These are phyloP conservation scores for Neonectria ditissima DNA, from an alignment of 2,329 filamentous ascomycete genomes.

Conservation along the genomic window DNA sequence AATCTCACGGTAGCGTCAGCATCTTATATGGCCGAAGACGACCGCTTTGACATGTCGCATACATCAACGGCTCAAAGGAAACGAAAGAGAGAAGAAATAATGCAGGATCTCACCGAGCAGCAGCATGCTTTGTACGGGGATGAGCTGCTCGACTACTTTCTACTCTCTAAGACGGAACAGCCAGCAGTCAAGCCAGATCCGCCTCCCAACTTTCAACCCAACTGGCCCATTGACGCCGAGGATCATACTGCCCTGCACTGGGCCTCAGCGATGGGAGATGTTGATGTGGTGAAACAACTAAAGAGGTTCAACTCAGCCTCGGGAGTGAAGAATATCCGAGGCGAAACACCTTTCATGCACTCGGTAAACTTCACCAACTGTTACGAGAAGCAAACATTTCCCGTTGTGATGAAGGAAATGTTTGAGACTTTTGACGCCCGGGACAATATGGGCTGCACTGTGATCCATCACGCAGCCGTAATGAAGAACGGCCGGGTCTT, in stretches of 20 bases:
- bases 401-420: conserved; percentile 83
- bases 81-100: conserved; percentile 77
- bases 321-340: conserved; percentile 75
- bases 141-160: conserved; percentile 94
- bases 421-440: conserved; percentile 83
- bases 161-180: conserved; percentile 84
- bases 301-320: conserved; percentile 83
- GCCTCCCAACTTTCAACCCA: conserved; percentile 86
- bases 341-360: conserved; percentile 94
- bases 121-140: conserved; percentile 93
- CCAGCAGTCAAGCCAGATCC: conserved; percentile 80
- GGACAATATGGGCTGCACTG: conserved; percentile 85
- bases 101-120: conserved; percentile 77
- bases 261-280: conserved; percentile 97
- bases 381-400: conserved; percentile 92
- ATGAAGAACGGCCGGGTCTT: conserved; percentile 84
- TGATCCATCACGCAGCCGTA: conserved; percentile 93
- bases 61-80: conserved; percentile 73
- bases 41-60: conserved; percentile 78
- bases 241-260: conserved; percentile 95
- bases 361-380: conserved; percentile 97
- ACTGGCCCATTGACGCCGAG: conserved; percentile 93
- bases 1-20: conserved; percentile 86
- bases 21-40: conserved; percentile 87
- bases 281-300: conserved; percentile 90